Conservation (phyloP, 192 early-diverging fungal genomes). For the Coemansia guatemalensis region DNA sequence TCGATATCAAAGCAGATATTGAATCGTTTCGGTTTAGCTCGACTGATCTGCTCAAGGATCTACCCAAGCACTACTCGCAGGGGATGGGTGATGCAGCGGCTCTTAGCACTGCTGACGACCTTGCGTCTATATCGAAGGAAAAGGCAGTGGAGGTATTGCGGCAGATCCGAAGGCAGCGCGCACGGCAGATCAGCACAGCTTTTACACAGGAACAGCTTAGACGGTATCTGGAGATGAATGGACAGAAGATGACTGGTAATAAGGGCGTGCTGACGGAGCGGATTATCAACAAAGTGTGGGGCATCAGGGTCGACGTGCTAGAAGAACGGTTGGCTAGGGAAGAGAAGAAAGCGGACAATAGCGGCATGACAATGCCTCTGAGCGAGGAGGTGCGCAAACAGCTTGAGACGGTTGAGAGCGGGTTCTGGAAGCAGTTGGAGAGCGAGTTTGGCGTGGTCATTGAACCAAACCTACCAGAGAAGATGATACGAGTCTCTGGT, state of each 20-base stretch:
- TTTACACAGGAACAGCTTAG: conserved; percentile 32
- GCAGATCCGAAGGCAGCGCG: conserved; percentile 16
- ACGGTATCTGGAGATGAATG: conserved; percentile 24
- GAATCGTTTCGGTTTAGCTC: conserved; percentile 35
- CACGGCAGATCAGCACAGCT: conserved; percentile 1
- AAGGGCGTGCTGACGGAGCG: conserved; percentile 29
- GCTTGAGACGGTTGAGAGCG: conserved; percentile 2
- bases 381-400: conserved; percentile 12
- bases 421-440: conserved; percentile 13
- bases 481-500: conserved; percentile 18
- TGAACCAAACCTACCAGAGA: neutral
- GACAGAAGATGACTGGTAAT: conserved; percentile 3
- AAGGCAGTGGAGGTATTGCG: conserved; percentile 2
- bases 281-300: conserved; percentile 42
- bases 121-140: conserved; percentile 10
- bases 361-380: conserved; percentile 29
- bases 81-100: conserved; percentile 1
- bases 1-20: conserved; percentile 20
- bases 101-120: neutral
- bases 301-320: conserved; percentile 19
- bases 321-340: conserved; percentile 11
- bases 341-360: conserved; percentile 4
- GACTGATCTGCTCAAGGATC: conserved; percentile 16
- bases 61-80: conserved; percentile 21
- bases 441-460: conserved; percentile 26